Conservation (phyloP, 192 early-diverging fungal species). For the Radiomyces spectabilis region DNA sequence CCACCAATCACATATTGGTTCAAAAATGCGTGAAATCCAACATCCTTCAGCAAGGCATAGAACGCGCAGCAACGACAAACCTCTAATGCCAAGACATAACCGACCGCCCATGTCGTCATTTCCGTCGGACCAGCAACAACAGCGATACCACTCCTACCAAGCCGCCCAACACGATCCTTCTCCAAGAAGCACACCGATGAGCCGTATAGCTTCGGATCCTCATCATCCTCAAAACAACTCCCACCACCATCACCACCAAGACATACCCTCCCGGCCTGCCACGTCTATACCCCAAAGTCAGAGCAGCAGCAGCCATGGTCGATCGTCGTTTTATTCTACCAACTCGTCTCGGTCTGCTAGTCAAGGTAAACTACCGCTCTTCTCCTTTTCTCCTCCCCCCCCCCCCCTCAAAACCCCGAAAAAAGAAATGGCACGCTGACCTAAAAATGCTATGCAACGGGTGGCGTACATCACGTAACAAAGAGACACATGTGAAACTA, state of each 20-base stretch:
- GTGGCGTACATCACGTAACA: too few species aligned
- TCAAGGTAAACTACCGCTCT: too few species aligned
- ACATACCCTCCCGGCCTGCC: not conserved
- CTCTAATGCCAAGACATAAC: not conserved
- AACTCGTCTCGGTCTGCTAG: too few species aligned
- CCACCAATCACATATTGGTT: slow-evolving; percentile 17
- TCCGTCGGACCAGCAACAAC: not conserved
- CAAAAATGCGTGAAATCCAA: not conserved
- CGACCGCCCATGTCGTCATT: not conserved
- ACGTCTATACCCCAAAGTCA: not conserved
- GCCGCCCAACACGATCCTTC: not conserved
- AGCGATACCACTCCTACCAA: not conserved
- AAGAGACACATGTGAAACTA: too few species aligned
- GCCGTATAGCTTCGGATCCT: too few species aligned
- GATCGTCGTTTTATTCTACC: not conserved
- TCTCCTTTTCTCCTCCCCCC: too few species aligned
- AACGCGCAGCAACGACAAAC: too few species aligned
- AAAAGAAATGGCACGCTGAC: too few species aligned
- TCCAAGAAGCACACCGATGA: not conserved
- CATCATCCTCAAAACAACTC: not conserved
- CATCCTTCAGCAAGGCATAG: not conserved
- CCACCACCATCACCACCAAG: not conserved
- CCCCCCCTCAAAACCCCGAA: too few species aligned
- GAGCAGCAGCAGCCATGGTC: not conserved
- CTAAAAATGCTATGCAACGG: too few species aligned